A percentile compares a stretch with the other conserved stretches of the same genome.
Evolutionary conservation across 177 flowering plant genomes (phyloP).

Genomic region (Vitis hybrid): DNA sequence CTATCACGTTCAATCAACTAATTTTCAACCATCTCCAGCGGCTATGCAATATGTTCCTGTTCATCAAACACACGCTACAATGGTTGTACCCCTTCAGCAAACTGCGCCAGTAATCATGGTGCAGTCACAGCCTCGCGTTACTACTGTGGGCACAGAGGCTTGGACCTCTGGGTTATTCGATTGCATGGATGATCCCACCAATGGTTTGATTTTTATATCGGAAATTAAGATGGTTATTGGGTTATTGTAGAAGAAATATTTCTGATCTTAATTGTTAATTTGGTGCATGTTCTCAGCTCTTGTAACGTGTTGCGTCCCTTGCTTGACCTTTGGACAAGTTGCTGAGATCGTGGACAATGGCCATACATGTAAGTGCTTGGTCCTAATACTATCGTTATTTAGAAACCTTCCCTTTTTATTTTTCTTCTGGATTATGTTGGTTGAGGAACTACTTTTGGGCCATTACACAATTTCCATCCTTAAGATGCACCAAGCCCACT

Average conservation of each 20-base stretch:
- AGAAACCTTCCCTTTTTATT: background rate
- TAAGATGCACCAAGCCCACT: no score
- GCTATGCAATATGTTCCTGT: no score
- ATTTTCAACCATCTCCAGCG: no score
- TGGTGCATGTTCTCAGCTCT: conserved; percentile 10
- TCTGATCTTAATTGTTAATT: background rate
- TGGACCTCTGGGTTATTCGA: conserved; percentile 21
- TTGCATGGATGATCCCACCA: conserved; percentile 17
- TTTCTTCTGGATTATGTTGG: background rate
- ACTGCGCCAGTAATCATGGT: background rate
- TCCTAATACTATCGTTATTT: background rate
- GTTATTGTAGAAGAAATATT: background rate
- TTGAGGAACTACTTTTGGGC: background rate
- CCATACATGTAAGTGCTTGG: conserved; percentile 12
- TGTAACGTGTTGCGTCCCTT: conserved; percentile 13
- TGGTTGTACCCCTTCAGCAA: no score
- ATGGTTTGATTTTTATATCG: background rate
- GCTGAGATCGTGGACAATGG: conserved; percentile 24
- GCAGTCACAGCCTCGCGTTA: background rate
- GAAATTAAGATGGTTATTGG: background rate
- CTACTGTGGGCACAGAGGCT: background rate
- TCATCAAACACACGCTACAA: no score
- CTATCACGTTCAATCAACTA: no score
- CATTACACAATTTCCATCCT: no score
- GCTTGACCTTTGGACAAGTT: conserved; percentile 20